phyloP scores from a whole-genome alignment of 768 basidiomycete genomes.

The Tulasnella sp. region DNA sequence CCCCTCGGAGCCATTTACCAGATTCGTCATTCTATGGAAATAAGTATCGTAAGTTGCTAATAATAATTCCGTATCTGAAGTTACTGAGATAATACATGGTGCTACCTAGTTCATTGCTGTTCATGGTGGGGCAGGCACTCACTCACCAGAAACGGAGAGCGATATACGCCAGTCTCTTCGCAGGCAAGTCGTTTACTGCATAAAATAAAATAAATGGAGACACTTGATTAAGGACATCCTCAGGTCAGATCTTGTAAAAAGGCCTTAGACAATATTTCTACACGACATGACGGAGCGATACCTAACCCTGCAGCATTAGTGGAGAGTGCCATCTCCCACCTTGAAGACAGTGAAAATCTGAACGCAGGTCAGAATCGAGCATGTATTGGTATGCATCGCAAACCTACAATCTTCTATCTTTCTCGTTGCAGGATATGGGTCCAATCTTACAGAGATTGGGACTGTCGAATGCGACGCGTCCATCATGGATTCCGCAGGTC shows the following conservation, averaged over 20 bases:
- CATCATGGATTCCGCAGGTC: slow-evolving; percentile 42
- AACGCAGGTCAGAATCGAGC: slow-evolving; percentile 46
- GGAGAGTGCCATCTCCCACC: slow-evolving; percentile 38
- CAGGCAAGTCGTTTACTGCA: slow-evolving; percentile 30
- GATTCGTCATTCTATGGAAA: too few relatives aligned
- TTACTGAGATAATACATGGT: too few relatives aligned
- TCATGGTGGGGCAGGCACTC: slow-evolving; percentile 70
- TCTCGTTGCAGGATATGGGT: slow-evolving; percentile 45
- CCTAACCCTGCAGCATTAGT: slow-evolving; percentile 23
- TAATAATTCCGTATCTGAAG: too few relatives aligned
- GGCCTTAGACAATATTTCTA: background rate
- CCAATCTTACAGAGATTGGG: slow-evolving; percentile 64
- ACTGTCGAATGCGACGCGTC: slow-evolving; percentile 73
- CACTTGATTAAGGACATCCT: background rate
- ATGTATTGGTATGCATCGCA: background rate
- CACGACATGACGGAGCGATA: slow-evolving; percentile 1
- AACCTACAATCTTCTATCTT: background rate
- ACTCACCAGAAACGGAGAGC: slow-evolving; percentile 36
- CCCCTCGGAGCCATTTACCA: too few relatives aligned
- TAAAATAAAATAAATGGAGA: background rate
- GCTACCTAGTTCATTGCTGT: slow-evolving; percentile 41
- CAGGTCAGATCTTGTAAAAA: background rate
- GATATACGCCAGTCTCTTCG: slow-evolving; percentile 43
- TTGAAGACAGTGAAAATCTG: slow-evolving; percentile 54
- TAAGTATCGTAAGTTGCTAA: too few relatives aligned